A percentile compares a stretch with the other conserved stretches of the same genome.
Conservation (phyloP, 2,329 filamentous ascomycete species). For the Lasiodiplodia hormozganensis region DNA sequence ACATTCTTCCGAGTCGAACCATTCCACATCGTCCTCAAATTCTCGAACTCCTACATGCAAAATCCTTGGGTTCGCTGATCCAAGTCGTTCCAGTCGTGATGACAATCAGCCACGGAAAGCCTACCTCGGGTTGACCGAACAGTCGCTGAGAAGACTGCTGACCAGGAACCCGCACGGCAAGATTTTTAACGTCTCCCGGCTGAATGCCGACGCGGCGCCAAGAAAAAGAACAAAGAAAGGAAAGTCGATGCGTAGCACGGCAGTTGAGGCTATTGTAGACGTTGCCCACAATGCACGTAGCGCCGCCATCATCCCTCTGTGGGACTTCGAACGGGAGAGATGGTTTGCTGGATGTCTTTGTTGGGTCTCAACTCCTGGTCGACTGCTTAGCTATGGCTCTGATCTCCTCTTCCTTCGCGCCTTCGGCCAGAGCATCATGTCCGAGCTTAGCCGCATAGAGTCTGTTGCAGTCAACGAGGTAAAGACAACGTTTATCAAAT, state of each 20-base stretch:
- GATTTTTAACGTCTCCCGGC: slow-evolving; percentile 26
- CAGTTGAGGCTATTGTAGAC: not conserved
- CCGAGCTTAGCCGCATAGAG: slow-evolving; percentile 2
- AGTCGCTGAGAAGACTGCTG: slow-evolving; percentile 33
- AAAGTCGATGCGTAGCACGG: not conserved
- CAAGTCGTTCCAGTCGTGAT: slow-evolving; percentile 18
- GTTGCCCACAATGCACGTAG: slow-evolving; percentile 43
- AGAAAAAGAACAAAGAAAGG: not conserved
- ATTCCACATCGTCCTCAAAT: not conserved
- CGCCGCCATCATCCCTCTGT: slow-evolving; percentile 48
- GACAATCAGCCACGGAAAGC: not conserved
- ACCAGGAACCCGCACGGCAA: slow-evolving; percentile 28
- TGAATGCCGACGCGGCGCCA: not conserved
- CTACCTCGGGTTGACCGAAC: slow-evolving; percentile 35
- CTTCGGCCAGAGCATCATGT: slow-evolving; percentile 46
- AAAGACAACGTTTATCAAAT: slow-evolving; percentile 44
- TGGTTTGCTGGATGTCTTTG: slow-evolving; percentile 48
- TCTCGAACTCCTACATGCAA: slow-evolving; percentile 21
- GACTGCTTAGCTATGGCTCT: slow-evolving; percentile 45
- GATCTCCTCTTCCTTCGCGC: slow-evolving; percentile 47
- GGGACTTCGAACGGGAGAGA: slow-evolving; percentile 47
- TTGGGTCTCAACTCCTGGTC: slow-evolving; percentile 46
- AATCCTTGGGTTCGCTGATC: slow-evolving; percentile 34
- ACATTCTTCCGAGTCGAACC: not conserved
- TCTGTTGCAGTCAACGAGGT: not conserved